Percentiles rank a stretch among this genome's conserved stretches.
Conservation (phyloP, 2,329 filamentous ascomycete species). For the Chalaropsis ovoidea region DNA sequence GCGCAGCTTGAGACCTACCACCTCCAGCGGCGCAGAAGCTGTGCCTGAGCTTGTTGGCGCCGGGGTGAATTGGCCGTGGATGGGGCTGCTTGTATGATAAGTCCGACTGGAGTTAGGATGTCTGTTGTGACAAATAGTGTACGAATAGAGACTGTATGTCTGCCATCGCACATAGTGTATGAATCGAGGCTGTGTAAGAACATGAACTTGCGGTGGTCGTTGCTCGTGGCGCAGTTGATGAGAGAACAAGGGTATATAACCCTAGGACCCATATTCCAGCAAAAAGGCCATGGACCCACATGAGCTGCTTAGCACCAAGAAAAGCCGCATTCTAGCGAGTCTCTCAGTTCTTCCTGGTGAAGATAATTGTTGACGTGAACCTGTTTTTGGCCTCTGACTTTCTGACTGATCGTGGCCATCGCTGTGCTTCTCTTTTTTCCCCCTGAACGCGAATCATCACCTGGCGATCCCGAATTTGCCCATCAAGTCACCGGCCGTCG, state of each 20-base stretch:
- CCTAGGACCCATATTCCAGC: neutral
- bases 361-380: neutral
- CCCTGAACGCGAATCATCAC: neutral
- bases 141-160: conserved; percentile 9
- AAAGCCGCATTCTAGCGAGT: conserved; percentile 18
- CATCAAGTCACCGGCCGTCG: neutral
- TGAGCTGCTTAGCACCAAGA: conserved; percentile 11
- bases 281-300: neutral
- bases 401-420: neutral
- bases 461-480: neutral
- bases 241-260: conserved; percentile 5
- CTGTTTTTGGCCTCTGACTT: conserved; percentile 1
- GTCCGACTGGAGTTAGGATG: neutral
- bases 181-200: conserved; percentile 4
- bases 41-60: neutral
- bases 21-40: conserved; percentile 30
- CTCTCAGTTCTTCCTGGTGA: neutral
- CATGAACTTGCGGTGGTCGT: neutral
- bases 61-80: conserved; percentile 12
- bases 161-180: neutral
- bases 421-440: neutral
- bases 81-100: conserved; percentile 7
- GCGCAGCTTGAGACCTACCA: conserved; percentile 44
- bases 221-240: conserved; percentile 1
- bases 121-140: neutral